phyloP scores from a whole-genome alignment of 495 filamentous ascomycete genomes.

The Lindgomyces ingoldianus region DNA sequence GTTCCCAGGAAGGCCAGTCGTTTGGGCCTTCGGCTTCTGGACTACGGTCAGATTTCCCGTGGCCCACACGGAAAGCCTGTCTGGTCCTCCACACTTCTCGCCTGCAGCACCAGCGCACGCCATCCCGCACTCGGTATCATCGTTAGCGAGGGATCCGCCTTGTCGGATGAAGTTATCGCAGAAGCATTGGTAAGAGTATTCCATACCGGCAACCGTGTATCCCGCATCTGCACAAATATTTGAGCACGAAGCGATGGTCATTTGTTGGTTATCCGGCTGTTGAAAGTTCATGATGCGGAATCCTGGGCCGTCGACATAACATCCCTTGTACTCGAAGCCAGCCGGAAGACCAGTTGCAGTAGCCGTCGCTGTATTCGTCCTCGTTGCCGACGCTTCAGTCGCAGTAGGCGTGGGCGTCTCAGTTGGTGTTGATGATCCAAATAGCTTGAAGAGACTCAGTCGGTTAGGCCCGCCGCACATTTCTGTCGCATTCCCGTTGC shows the following conservation, averaged over 20 bases:
- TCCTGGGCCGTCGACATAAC: constrained; percentile 54
- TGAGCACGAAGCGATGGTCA: constrained; percentile 26
- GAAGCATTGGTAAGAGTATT: constrained; percentile 33
- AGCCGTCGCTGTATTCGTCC: neutral
- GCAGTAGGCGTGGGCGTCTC: constrained; percentile 32
- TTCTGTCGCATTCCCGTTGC: constrained; percentile 47
- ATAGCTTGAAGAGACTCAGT: constrained; percentile 53
- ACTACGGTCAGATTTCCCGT: constrained; percentile 1
- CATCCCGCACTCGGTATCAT: constrained; percentile 29
- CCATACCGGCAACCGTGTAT: constrained; percentile 28
- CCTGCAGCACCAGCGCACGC: constrained; percentile 45
- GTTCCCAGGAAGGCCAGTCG: neutral
- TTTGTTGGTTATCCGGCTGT: constrained; percentile 48
- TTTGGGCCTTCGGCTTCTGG: neutral
- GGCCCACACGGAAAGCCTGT: constrained; percentile 45
- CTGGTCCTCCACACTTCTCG: constrained; percentile 50
- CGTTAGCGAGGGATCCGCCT: constrained; percentile 5
- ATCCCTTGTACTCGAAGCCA: constrained; percentile 55
- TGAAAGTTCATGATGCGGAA: constrained; percentile 54
- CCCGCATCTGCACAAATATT: constrained; percentile 17
- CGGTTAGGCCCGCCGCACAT: constrained; percentile 42
- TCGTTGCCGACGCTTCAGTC: neutral
- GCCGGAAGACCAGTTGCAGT: constrained; percentile 41
- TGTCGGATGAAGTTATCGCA: constrained; percentile 38
- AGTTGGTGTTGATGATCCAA: neutral